Percentiles rank a stretch among this genome's conserved stretches.
Conservation (phyloP, 495 filamentous ascomycete species). For the Aspergillus biplanus region DNA sequence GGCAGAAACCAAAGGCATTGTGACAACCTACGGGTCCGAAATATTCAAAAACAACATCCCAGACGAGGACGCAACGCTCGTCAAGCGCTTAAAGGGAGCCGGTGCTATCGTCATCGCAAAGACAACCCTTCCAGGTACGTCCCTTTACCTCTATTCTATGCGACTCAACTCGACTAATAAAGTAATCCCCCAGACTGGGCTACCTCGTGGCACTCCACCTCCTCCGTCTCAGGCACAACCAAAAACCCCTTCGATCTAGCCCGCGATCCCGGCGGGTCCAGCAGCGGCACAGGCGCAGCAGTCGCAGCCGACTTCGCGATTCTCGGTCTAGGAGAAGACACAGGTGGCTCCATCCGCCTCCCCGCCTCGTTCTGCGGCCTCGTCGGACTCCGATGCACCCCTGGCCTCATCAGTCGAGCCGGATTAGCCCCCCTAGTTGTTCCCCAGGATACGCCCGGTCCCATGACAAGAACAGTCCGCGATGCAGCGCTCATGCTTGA, state of each 20-base stretch:
- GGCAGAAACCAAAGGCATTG: constrained; percentile 54
- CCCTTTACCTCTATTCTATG: constrained; percentile 51
- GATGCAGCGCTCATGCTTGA: constrained; percentile 36
- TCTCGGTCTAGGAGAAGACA: constrained; percentile 64
- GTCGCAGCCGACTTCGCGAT: constrained; percentile 62
- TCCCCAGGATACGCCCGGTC: constrained; percentile 65
- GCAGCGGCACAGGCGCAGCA: constrained; percentile 63
- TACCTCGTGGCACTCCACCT: constrained; percentile 23
- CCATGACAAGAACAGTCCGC: constrained; percentile 56
- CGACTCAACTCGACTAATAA: background rate
- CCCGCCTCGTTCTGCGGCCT: constrained; percentile 65
- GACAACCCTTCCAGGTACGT: constrained; percentile 67
- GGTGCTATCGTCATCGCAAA: constrained; percentile 71
- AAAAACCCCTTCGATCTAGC: constrained; percentile 64
- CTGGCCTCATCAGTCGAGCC: constrained; percentile 53
- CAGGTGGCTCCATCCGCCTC: constrained; percentile 63
- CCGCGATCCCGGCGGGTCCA: constrained; percentile 66
- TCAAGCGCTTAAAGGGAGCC: constrained; percentile 48
- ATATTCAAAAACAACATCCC: constrained; percentile 52
- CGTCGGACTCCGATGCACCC: constrained; percentile 62
- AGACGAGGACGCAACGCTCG: constrained; percentile 50
- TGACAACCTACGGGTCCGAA: constrained; percentile 57
- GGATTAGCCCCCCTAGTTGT: constrained; percentile 64
- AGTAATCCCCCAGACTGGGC: background rate
- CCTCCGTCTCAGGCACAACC: constrained; percentile 63